phyloP scores from a whole-genome alignment of 352 stramenopile species.

The Globisporangium sylvaticum region DNA sequence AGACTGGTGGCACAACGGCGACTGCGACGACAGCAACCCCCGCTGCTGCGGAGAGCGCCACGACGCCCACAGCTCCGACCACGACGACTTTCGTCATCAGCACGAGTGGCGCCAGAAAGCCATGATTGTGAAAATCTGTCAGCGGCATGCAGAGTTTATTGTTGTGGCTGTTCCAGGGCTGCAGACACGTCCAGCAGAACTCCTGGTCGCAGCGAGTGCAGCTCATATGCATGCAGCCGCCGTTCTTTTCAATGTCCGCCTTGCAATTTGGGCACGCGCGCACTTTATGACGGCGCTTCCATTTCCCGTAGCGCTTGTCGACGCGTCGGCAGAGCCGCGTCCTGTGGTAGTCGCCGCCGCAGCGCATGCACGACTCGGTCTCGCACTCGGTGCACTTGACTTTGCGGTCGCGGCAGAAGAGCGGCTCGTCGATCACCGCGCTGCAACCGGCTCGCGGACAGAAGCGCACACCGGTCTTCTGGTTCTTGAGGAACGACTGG shows the following conservation, averaged over 20 bases:
- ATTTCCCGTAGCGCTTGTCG: slow-evolving; percentile 62
- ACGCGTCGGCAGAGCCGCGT: slow-evolving; percentile 51
- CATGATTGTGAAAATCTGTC: slow-evolving; percentile 60
- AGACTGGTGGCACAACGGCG: slow-evolving; percentile 54
- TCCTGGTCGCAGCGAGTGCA: slow-evolving; percentile 78
- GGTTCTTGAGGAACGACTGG: slow-evolving; percentile 57
- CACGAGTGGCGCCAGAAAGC: slow-evolving; percentile 53
- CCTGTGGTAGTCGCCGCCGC: slow-evolving; percentile 52
- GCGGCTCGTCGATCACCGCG: slow-evolving; percentile 50
- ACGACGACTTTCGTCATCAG: slow-evolving; percentile 64
- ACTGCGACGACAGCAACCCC: slow-evolving; percentile 33
- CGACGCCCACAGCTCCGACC: slow-evolving; percentile 41
- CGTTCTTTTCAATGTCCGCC: slow-evolving; percentile 76
- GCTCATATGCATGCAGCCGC: slow-evolving; percentile 82
- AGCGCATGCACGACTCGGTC: slow-evolving; percentile 65
- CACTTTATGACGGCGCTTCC: slow-evolving; percentile 71
- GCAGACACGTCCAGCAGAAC: no score
- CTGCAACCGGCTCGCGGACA: slow-evolving; percentile 65
- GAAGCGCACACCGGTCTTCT: slow-evolving; percentile 63
- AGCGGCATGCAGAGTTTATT: no score
- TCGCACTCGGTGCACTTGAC: slow-evolving; percentile 44
- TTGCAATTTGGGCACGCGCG: slow-evolving; percentile 65
- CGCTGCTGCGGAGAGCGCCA: slow-evolving; percentile 38
- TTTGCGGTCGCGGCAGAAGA: slow-evolving; percentile 36
- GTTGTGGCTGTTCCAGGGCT: no score